These are phyloP conservation scores for Phytopythium sindhum DNA, from an alignment of 352 stramenopile species.

Conservation along the genomic window DNA sequence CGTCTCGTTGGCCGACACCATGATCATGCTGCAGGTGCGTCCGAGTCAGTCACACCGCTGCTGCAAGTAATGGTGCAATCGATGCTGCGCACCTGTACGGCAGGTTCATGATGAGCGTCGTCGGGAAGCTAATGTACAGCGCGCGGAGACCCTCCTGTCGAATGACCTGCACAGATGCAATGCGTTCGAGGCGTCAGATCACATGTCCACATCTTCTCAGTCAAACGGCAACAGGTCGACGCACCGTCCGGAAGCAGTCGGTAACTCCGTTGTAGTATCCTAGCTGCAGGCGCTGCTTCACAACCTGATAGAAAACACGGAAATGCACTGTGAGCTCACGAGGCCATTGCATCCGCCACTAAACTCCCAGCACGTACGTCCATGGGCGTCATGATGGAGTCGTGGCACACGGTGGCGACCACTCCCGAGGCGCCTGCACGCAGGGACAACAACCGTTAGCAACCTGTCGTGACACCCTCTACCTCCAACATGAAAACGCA, in stretches of 20 bases:
- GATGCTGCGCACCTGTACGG: conserved; percentile 86
- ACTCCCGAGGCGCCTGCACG: conserved; percentile 85
- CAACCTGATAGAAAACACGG: conserved; percentile 51
- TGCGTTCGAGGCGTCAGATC: not conserved
- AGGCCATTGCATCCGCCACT: not conserved
- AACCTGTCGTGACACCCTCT: not conserved
- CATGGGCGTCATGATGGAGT: conserved; percentile 98
- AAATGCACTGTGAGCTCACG: not conserved
- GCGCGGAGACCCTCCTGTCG: conserved; percentile 69
- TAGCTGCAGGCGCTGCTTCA: conserved; percentile 99
- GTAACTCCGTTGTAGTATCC: conserved; percentile 94
- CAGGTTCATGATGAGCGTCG: conserved; percentile 98
- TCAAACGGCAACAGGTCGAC: not conserved
- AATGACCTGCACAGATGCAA: conserved; percentile 45
- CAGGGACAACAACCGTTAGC: conserved; percentile 13
- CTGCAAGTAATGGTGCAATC: not conserved
- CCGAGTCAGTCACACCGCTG: not conserved
- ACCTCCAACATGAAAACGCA: not conserved
- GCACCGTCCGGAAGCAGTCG: conserved; percentile 86
- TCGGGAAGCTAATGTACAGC: conserved; percentile 95
- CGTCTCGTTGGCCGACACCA: conserved; percentile 97
- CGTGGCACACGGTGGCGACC: conserved; percentile 94
- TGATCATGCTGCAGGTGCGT: conserved; percentile 85
- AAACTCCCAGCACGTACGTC: conserved; percentile 63
- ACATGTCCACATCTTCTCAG: not conserved